Percentiles rank a stretch among this genome's conserved stretches.
Conservation (phyloP, 176 grass and related monocot genomes). For the Carex myosuroides region DNA sequence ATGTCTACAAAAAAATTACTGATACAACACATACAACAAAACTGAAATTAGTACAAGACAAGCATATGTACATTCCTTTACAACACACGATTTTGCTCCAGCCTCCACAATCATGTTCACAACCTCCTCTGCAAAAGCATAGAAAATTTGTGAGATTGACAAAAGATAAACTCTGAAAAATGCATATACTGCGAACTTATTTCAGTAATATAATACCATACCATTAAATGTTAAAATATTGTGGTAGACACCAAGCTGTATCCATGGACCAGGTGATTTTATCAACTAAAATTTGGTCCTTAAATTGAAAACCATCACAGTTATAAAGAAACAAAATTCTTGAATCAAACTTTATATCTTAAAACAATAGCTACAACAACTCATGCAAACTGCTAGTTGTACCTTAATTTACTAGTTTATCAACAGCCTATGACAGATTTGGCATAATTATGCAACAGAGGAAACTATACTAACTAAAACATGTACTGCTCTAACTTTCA, state of each 20-base stretch:
- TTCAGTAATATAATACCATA: too few relatives aligned
- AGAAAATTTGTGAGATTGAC: not conserved
- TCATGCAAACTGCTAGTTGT: not conserved
- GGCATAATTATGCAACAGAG: not conserved
- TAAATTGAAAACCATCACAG: not conserved
- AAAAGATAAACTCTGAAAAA: slow-evolving; percentile 39
- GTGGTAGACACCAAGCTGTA: not conserved
- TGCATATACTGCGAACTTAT: not conserved
- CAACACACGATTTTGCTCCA: slow-evolving; percentile 38
- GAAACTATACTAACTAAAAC: not conserved
- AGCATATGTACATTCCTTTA: too few relatives aligned
- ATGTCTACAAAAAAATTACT: too few relatives aligned
- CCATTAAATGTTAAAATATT: too few relatives aligned
- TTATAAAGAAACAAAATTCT: not conserved
- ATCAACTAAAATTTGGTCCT: not conserved
- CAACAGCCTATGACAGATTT: not conserved
- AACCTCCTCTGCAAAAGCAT: slow-evolving; percentile 61
- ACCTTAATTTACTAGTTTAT: not conserved
- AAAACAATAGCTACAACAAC: not conserved
- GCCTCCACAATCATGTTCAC: slow-evolving; percentile 92
- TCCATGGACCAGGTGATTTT: not conserved
- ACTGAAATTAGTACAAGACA: too few relatives aligned
- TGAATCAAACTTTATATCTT: not conserved
- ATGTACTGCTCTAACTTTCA: not conserved
- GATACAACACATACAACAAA: too few relatives aligned